phyloP scores from a whole-genome alignment of 495 filamentous ascomycete genomes.

The Cercophora newfieldiana region DNA sequence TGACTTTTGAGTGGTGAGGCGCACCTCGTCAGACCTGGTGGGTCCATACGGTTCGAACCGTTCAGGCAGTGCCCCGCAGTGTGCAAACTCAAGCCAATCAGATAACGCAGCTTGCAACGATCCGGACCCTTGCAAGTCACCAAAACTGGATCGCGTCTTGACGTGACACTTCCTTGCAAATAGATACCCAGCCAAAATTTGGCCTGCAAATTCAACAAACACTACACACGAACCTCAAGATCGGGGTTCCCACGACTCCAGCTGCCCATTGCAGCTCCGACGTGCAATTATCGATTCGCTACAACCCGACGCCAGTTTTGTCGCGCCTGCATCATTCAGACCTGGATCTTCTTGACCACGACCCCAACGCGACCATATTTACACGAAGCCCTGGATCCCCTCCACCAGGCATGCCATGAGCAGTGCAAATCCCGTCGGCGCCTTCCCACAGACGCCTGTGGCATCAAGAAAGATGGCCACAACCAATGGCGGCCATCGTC shows the following conservation, averaged over 20 bases:
- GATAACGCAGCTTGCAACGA: not conserved
- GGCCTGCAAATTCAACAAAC: not conserved
- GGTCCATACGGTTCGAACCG: too few species aligned
- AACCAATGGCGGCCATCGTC: constrained; percentile 12
- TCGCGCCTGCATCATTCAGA: not conserved
- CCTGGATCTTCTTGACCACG: not conserved
- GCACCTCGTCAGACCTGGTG: too few species aligned
- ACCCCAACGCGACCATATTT: not conserved
- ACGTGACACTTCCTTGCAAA: constrained; percentile 4
- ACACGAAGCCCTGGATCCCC: not conserved
- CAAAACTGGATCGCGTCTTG: not conserved
- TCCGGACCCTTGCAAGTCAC: not conserved
- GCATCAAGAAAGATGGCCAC: constrained; percentile 19
- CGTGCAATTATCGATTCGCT: not conserved
- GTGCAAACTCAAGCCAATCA: not conserved
- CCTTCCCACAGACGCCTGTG: constrained; percentile 44
- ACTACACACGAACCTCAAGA: not conserved
- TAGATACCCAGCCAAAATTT: not conserved
- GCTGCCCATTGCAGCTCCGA: not conserved
- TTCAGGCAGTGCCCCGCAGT: not conserved
- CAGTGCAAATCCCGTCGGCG: constrained; percentile 41
- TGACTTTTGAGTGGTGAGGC: not conserved
- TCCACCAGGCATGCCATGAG: constrained; percentile 51
- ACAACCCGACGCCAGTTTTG: not conserved
- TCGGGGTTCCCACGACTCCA: not conserved